Conservation (phyloP, 106 monocot genomes). For the Platanthera guangdongensis region DNA sequence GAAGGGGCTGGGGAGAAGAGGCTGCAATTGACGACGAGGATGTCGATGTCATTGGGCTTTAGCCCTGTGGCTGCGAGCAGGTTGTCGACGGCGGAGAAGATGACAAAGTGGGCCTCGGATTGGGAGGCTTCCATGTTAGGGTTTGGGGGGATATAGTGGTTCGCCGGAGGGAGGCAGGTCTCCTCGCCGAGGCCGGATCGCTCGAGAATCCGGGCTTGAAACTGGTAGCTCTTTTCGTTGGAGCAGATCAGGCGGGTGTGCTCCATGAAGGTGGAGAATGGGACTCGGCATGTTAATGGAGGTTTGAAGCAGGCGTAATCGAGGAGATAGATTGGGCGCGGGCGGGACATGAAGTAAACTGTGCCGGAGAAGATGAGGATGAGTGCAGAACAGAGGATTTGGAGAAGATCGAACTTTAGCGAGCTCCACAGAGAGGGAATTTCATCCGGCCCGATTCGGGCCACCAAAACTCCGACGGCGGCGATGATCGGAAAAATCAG, state of each 20-base stretch:
- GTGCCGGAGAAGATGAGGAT: slow-evolving; percentile 8
- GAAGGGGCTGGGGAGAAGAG: slow-evolving; percentile 59
- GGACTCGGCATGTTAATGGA: slow-evolving; percentile 24
- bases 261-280: slow-evolving; percentile 33
- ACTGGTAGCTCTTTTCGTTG: slow-evolving; percentile 22
- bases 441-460: slow-evolving; percentile 25
- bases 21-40: slow-evolving; percentile 55
- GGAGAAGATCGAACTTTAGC: slow-evolving; percentile 8
- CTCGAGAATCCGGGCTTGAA: slow-evolving; percentile 18
- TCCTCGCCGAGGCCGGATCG: slow-evolving; percentile 28
- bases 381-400: slow-evolving; percentile 14
- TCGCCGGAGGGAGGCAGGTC: slow-evolving; percentile 27
- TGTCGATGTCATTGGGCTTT: slow-evolving; percentile 39
- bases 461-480: slow-evolving; percentile 9
- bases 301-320: slow-evolving; percentile 36
- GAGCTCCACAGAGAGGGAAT: slow-evolving; percentile 13
- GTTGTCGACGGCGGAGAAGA: slow-evolving; percentile 25
- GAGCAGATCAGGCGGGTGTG: slow-evolving; percentile 21
- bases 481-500: slow-evolving; percentile 32
- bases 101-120: slow-evolving; percentile 15
- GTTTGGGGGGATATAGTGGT: slow-evolving; percentile 19
- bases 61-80: slow-evolving; percentile 17
- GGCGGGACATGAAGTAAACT: slow-evolving; percentile 31
- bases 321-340: slow-evolving; percentile 25
- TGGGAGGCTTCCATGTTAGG: slow-evolving; percentile 21